Evolutionary conservation across 306 rosid species (phyloP), one percentile per base, ranked within the genome.

Genomic region (Acacia acuminata): DNA sequence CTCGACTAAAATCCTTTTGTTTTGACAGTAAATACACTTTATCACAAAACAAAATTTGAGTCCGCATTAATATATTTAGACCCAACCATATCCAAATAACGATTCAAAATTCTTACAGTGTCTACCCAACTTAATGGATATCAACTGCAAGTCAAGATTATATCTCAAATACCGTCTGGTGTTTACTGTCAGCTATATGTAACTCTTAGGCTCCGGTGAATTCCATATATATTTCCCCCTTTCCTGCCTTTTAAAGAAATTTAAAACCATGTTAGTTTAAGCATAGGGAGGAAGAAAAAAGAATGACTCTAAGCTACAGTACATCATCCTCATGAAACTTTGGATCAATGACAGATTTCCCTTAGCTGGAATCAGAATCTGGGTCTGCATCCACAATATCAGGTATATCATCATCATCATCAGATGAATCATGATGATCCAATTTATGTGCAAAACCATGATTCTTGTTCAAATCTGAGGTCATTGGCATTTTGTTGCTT

Each of bases 321-420:
- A 51, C 20, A 64, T 47, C 79, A 34, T 34, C 74, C 73, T 38
- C 81, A 65, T 61, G 79, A 20, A 34, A 44, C 84, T 78, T 48
- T 66, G 22, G 36, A 42, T 56, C 3, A 48, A 71, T 56, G 25
- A 67, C 61, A 78, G 65, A 70, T 25, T 22, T 48, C 82, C 63
- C 80, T 81, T 81, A 84, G 20, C 88, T 96, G 47, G 22, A 86
- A 48, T 88, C 94, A 76, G 94, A 89, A 84, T 93, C 97, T 17
- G 96, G 90, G 83, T 87, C 91, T 34, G 73, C 90, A 69, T 88
- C 91, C 85, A 90, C 86, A 75, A 93, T 91, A 36, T 93, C 98
- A 61, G 98, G 99, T 74, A 92, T 85, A 27, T 58, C 81, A 20
- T 92, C 4, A 32, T 32, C 94, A 50, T 61, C 98, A 56, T 55